These are phyloP conservation scores for Aquilaria agallochum DNA, from an alignment of 441 rosid genomes.

Conservation along the genomic window DNA sequence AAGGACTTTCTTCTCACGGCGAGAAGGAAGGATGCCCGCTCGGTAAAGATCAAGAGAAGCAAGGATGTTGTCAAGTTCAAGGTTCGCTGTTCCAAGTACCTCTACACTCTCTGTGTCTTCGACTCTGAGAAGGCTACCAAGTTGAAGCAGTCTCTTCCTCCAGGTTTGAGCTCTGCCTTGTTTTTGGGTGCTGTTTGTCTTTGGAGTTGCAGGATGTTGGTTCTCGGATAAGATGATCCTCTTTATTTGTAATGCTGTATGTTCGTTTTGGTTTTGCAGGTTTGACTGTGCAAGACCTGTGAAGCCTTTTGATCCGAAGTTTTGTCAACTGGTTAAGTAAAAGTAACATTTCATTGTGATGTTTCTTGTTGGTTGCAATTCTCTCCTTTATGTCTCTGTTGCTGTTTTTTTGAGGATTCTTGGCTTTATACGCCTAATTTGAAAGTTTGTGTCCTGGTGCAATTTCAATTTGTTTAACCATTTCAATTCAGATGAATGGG, in stretches of 20 bases:
- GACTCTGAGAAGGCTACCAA: constrained; percentile 70
- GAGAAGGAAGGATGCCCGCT: constrained; percentile 69
- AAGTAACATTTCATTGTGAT: too few species aligned
- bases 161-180: constrained; percentile 27
- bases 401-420: too few species aligned
- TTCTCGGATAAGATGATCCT: neutral
- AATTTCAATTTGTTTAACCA: too few species aligned
- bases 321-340: too few species aligned
- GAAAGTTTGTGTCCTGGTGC: too few species aligned
- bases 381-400: too few species aligned
- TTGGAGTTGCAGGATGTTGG: neutral
- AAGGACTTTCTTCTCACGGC: constrained; percentile 74
- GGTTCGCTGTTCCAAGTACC: constrained; percentile 73
- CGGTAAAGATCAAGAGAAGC: constrained; percentile 71
- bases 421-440: too few species aligned
- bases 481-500: too few species aligned
- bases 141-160: constrained; percentile 72
- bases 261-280: constrained; percentile 27
- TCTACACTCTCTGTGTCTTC: constrained; percentile 61
- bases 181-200: neutral
- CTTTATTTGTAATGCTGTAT: neutral
- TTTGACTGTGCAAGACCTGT: constrained; percentile 66
- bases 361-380: too few species aligned
- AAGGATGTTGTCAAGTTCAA: constrained; percentile 67
- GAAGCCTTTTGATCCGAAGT: constrained; percentile 14